A percentile compares a stretch with the other conserved stretches of the same genome.
phyloP scores from a whole-genome alignment of 2,329 filamentous ascomycete species.

The Peltaster fructicola region DNA sequence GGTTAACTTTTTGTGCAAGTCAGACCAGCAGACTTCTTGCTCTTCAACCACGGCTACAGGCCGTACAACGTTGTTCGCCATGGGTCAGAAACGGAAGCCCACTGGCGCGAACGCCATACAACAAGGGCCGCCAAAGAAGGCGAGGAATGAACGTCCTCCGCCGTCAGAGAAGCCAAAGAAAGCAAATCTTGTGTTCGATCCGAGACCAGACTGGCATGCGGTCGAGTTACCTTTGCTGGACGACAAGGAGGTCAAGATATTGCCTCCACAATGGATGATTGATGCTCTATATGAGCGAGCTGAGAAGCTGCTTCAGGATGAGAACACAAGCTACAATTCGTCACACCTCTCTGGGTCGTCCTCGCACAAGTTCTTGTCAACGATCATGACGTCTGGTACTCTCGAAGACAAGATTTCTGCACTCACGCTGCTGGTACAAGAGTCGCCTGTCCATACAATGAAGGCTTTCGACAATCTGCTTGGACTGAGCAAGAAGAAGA shows the following conservation, averaged over 20 bases:
- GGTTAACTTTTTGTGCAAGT: too few species aligned
- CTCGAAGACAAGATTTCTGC: constrained; percentile 94
- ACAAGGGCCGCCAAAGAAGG: constrained; percentile 11
- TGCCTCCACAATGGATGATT: constrained; percentile 34
- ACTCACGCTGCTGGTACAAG: constrained; percentile 81
- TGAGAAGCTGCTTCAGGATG: constrained; percentile 54
- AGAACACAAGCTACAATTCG: constrained; percentile 57
- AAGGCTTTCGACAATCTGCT: constrained; percentile 78
- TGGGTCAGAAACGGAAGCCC: constrained; percentile 22
- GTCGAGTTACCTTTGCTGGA: constrained; percentile 37
- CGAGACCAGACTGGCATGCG: constrained; percentile 51
- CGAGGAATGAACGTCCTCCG: constrained; percentile 5
- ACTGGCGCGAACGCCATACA: constrained; percentile 9
- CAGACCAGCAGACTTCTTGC: too few species aligned
- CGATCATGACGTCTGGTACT: constrained; percentile 92
- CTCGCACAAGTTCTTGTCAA: constrained; percentile 88
- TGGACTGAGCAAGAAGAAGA: constrained; percentile 75
- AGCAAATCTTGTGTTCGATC: constrained; percentile 28
- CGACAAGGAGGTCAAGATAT: constrained; percentile 24
- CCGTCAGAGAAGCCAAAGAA: constrained; percentile 12
- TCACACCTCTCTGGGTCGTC: constrained; percentile 60
- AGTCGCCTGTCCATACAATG: constrained; percentile 84
- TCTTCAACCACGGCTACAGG: too few species aligned
- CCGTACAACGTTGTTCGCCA: constrained; percentile 5
- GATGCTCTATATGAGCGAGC: constrained; percentile 53